Base-by-base conservation (phyloP, 768 basidiomycete species). In the Baorangia bicolor region DNA sequence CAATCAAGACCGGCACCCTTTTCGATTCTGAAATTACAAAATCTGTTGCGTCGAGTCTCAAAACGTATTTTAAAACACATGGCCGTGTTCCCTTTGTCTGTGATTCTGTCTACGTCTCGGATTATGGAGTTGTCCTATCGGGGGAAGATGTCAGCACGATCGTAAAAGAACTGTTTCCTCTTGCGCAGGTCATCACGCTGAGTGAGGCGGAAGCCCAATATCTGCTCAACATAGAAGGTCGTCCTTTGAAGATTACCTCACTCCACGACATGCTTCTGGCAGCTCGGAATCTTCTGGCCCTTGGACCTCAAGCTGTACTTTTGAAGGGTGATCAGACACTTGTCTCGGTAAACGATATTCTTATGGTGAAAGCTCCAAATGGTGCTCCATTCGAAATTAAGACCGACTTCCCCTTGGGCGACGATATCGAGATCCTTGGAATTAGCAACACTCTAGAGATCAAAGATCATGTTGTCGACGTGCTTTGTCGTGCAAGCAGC, bases 351-450 rank as follows among this genome's bases (percentile, higher is more conserved):
- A 28, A 48, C 31, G 51, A 53, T 9, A 49, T 53, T 12, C 44
- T 53, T 37, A 31, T 20, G 8, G 43, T 23, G 35, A 35, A 53
- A 53, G 16, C 27, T 18, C 51, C 51, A 5, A 30, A 52, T 6
- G 44, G 13, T 28, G 25, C 42, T 5, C 2, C 31, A 11, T n/a
- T 52, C 14, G 11, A 23, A 1, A 27, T 51, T 13, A 31, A 33
- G 30, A 20, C 53, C 12, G 53, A 50, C 30, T 31, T 53, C 21
- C 53, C 47, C 5, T n/a, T 39, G 30, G 53, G 30, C 10, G 53
- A 53, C 16, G 40, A 39, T 12, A 31, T 51, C 8, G 53, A 53
- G 23, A 51, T 53, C 12, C 48, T 53, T 13, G 52, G 52, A 16
- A 50, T 53, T 18, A 14, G 28, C 13, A 13, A 14, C 30, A 4